These are phyloP conservation scores for Holtermanniella nyarrowii DNA, from an alignment of 768 basidiomycete species.

Conservation along the genomic window DNA sequence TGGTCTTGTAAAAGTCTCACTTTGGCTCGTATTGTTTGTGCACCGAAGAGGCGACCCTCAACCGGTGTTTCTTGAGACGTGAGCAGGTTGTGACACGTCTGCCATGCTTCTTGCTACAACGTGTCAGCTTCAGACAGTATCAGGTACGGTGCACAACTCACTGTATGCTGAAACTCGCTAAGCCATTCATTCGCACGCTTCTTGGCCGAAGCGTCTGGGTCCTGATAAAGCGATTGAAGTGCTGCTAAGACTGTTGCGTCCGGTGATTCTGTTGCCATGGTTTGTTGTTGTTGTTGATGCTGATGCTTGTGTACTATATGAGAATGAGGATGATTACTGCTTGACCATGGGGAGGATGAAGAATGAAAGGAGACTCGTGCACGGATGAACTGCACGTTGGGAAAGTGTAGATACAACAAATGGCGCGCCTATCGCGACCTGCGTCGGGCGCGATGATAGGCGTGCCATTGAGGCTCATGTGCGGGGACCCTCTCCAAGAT, in stretches of 20 bases:
- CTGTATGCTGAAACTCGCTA: slow-evolving; percentile 97
- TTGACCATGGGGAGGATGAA: too few species aligned
- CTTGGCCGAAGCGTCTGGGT: slow-evolving; percentile 69
- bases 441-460: too few species aligned
- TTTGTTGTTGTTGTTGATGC: too few species aligned
- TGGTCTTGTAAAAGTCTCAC: slow-evolving; percentile 45
- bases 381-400: too few species aligned
- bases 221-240: slow-evolving; percentile 41
- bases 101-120: slow-evolving; percentile 88
- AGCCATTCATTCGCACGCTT: slow-evolving; percentile 89
- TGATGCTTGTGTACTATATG: too few species aligned
- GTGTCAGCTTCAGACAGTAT: slow-evolving; percentile 1
- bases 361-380: too few species aligned
- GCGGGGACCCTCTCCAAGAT: too few species aligned
- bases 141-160: slow-evolving; percentile 47
- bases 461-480: too few species aligned
- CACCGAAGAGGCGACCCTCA: slow-evolving; percentile 82
- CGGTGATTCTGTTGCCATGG: neutral
- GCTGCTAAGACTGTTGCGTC: slow-evolving; percentile 35
- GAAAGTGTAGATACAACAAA: too few species aligned
- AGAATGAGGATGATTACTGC: too few species aligned
- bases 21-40: slow-evolving; percentile 92
- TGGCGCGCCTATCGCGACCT: too few species aligned
- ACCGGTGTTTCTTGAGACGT: slow-evolving; percentile 64
- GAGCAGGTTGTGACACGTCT: slow-evolving; percentile 83